Percentiles rank a stretch among this genome's conserved stretches.
Evolutionary conservation across 805 yeast species (phyloP).

Genomic region (Saturnispora hagleri): DNA sequence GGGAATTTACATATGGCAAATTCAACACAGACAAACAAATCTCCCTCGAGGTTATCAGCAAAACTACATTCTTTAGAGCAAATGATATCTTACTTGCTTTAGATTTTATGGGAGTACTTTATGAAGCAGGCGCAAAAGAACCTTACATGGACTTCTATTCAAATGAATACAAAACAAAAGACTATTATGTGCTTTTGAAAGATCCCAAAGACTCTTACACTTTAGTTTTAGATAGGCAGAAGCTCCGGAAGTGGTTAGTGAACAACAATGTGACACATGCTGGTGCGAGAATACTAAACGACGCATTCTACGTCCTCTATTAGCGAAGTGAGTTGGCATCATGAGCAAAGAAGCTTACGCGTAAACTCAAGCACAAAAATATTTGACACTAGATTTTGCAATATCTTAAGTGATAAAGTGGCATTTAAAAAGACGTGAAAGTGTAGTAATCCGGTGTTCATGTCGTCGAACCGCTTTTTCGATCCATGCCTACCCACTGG

Average conservation of each 20-base stretch:
- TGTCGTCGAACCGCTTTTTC: constrained; percentile 3
- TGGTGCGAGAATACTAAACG: not conserved
- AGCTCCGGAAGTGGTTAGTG: constrained; percentile 24
- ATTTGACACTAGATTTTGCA: not conserved
- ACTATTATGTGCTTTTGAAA: constrained; percentile 17
- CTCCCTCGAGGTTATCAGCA: constrained; percentile 41
- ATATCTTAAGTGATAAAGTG: not conserved
- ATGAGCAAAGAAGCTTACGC: constrained; percentile 3
- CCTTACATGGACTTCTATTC: constrained; percentile 24
- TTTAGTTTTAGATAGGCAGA: constrained; percentile 18
- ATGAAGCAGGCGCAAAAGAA: constrained; percentile 20
- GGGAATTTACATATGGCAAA: constrained; percentile 35
- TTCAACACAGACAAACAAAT: constrained; percentile 25
- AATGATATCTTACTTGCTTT: constrained; percentile 55
- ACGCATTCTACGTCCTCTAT: not conserved
- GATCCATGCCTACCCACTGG: constrained; percentile 5
- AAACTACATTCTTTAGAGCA: constrained; percentile 51
- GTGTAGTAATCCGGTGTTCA: not conserved
- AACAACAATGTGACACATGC: constrained; percentile 11
- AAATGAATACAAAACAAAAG: constrained; percentile 11
- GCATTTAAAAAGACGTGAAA: not conserved
- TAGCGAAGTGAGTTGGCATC: not conserved
- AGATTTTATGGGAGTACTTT: constrained; percentile 43
- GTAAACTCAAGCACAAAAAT: not conserved
- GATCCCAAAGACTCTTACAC: constrained; percentile 16